These are phyloP conservation scores for Carex cristatella DNA, from an alignment of 176 grass and related monocot genomes.

Conservation along the genomic window DNA sequence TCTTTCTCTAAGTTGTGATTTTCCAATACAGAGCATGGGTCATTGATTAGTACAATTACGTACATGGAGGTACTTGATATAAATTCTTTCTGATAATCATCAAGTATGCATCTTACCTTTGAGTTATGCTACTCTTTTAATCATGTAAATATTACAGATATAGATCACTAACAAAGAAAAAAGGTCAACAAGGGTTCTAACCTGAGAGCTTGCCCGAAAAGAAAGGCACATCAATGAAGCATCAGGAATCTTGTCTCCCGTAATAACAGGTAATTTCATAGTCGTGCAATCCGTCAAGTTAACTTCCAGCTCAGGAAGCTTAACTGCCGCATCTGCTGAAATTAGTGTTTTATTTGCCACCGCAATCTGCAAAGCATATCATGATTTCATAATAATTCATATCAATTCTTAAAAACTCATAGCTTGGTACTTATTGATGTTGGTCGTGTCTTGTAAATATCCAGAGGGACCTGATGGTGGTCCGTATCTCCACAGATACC, in stretches of 20 bases:
- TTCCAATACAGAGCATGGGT: neutral
- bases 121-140: neutral
- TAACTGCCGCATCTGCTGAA: slow-evolving; percentile 35
- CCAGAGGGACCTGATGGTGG: neutral
- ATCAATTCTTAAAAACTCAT: neutral
- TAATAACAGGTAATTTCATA: slow-evolving; percentile 44
- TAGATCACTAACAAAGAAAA: neutral
- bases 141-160: neutral
- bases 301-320: slow-evolving; percentile 64
- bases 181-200: slow-evolving; percentile 11
- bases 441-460: neutral
- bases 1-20: neutral
- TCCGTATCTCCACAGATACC: no score
- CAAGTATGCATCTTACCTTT: neutral
- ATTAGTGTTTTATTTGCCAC: slow-evolving; percentile 44
- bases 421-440: neutral
- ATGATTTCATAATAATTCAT: neutral
- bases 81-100: neutral
- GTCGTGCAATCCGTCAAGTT: slow-evolving; percentile 29
- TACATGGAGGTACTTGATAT: neutral
- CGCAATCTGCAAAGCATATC: slow-evolving; percentile 31
- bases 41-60: neutral
- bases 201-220: slow-evolving; percentile 86
- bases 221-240: slow-evolving; percentile 76
- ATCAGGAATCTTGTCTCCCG: slow-evolving; percentile 17